These are phyloP conservation scores for Clonostachys rhizophaga DNA, from an alignment of 2,329 filamentous ascomycete species.

Conservation along the genomic window DNA sequence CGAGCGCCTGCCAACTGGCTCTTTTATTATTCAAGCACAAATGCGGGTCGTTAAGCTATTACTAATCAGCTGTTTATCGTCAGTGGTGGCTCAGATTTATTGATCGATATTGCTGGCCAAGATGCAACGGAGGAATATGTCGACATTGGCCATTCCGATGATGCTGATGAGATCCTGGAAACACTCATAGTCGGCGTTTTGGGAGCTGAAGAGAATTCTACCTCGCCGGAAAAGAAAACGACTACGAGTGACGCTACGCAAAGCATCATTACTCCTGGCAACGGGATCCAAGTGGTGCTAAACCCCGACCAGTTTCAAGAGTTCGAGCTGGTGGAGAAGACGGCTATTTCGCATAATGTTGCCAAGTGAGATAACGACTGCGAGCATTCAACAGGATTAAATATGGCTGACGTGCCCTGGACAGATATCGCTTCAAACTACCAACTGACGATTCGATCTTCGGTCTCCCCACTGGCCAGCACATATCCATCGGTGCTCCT, in stretches of 20 bases:
- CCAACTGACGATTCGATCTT: constrained; percentile 56
- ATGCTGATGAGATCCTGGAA: background rate
- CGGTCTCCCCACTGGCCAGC: constrained; percentile 94
- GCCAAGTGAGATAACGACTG: too few species aligned
- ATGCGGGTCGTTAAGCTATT: too few species aligned
- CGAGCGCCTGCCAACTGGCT: constrained; percentile 8
- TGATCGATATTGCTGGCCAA: background rate
- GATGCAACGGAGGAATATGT: background rate
- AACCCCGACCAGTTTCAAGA: too few species aligned
- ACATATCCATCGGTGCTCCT: constrained; percentile 89
- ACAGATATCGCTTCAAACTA: constrained; percentile 51
- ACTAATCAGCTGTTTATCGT: background rate
- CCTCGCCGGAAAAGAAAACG: too few species aligned
- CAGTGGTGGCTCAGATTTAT: background rate
- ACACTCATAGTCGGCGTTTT: background rate
- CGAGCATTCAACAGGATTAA: too few species aligned
- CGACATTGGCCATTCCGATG: background rate
- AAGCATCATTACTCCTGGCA: too few species aligned
- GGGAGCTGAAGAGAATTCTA: too few species aligned
- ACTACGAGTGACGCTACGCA: too few species aligned
- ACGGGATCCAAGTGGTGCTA: too few species aligned
- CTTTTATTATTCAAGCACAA: background rate
- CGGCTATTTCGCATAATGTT: too few species aligned
- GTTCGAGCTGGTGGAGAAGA: too few species aligned
- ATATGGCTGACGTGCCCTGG: too few species aligned